phyloP scores from a whole-genome alignment of 805 yeast genomes.

The Clavispora asparagi region DNA sequence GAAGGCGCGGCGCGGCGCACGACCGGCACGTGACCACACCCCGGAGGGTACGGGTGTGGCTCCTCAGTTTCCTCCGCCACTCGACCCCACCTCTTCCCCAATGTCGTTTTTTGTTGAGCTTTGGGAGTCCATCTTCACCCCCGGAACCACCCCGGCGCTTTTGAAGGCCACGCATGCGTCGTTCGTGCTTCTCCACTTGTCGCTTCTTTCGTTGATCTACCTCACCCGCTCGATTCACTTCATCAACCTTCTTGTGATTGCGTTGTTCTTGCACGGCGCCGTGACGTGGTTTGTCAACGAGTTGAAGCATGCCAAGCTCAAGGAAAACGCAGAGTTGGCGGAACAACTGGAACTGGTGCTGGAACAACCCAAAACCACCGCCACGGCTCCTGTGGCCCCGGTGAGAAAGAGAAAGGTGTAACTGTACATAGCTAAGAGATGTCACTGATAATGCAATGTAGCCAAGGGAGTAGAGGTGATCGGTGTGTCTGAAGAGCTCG shows the following conservation, averaged over 20 bases:
- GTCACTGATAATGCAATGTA: too few relatives aligned
- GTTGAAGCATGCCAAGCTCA: constrained; percentile 44
- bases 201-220: constrained; percentile 54
- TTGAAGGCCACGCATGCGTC: constrained; percentile 86
- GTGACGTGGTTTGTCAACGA: constrained; percentile 87
- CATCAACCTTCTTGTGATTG: constrained; percentile 48
- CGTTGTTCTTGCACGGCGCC: constrained; percentile 65
- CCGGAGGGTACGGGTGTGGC: not conserved
- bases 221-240: constrained; percentile 66
- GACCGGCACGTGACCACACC: not conserved
- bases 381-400: not conserved
- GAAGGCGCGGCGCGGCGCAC: not conserved
- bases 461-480: too few relatives aligned
- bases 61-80: not conserved
- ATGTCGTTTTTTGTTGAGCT: constrained; percentile 56
- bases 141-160: constrained; percentile 89
- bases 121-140: constrained; percentile 89
- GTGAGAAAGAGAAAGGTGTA: constrained; percentile 12
- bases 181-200: constrained; percentile 56
- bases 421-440: not conserved
- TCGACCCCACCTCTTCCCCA: not conserved
- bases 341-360: constrained; percentile 1
- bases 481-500: too few relatives aligned
- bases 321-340: constrained; percentile 37
- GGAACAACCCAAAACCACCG: constrained; percentile 6